A percentile compares a stretch with the other conserved stretches of the same genome.
Evolutionary conservation across 345 rosid species (phyloP).

Genomic region (Salix purpurea): DNA sequence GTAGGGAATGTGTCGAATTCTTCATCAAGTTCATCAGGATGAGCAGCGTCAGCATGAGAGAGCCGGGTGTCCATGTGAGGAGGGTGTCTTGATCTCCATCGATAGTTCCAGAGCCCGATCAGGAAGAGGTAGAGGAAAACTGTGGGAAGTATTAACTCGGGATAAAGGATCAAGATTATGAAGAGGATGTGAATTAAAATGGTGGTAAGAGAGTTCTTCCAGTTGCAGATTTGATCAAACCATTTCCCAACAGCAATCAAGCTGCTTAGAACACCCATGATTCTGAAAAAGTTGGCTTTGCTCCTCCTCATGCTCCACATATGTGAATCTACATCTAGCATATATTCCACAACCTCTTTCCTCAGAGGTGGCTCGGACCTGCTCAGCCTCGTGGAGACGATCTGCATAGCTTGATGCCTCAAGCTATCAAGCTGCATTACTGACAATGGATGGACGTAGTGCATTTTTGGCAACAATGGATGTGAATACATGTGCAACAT

Average conservation of each 20-base stretch:
- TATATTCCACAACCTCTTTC: conserved; percentile 29
- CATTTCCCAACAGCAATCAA: conserved; percentile 28
- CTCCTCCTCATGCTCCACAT: conserved; percentile 38
- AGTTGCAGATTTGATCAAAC: conserved; percentile 33
- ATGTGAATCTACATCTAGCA: conserved; percentile 33
- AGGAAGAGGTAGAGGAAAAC: conserved; percentile 29
- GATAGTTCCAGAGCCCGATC: conserved; percentile 27
- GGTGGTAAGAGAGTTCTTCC: conserved; percentile 32
- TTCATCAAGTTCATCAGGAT: conserved; percentile 31
- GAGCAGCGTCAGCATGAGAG: conserved; percentile 23
- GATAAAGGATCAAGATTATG: conserved; percentile 28
- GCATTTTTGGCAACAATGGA: conserved; percentile 33
- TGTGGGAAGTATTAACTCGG: conserved; percentile 29
- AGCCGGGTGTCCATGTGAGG: conserved; percentile 29
- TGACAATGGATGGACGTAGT: conserved; percentile 30
- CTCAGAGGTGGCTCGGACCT: conserved; percentile 29
- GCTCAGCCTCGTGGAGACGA: conserved; percentile 24
- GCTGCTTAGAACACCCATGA: conserved; percentile 21
- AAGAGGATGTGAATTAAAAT: conserved; percentile 27
- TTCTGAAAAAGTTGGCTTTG: conserved; percentile 33
- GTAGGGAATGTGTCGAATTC: conserved; percentile 30
- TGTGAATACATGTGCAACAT: conserved; percentile 33
- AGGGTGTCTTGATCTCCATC: conserved; percentile 27
- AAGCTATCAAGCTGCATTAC: conserved; percentile 30
- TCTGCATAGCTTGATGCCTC: conserved; percentile 32